phyloP scores from a whole-genome alignment of 495 filamentous ascomycete species.

The Penicillium bialowiezense region DNA sequence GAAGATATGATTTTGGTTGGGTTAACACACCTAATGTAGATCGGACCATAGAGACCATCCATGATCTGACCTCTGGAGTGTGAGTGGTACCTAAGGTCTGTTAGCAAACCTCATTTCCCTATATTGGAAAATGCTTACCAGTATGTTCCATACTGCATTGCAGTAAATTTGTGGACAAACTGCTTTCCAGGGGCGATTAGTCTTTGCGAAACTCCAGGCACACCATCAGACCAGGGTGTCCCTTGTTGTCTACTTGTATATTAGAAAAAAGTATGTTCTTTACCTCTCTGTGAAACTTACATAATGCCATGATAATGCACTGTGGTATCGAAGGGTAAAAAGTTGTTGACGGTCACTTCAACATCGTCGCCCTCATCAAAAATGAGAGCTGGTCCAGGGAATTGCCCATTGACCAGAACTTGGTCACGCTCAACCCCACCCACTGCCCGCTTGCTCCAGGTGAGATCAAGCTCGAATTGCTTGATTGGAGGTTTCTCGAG shows the following conservation, averaged over 20 bases:
- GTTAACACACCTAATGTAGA: constrained; percentile 27
- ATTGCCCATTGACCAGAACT: constrained; percentile 54
- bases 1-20: constrained; percentile 11
- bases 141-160: constrained; percentile 43
- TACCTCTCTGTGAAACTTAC: background rate
- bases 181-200: constrained; percentile 33
- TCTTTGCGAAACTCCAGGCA: constrained; percentile 37
- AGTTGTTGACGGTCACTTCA: constrained; percentile 34
- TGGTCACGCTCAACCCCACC: constrained; percentile 37
- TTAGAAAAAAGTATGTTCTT: no score
- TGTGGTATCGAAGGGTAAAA: constrained; percentile 35
- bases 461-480: constrained; percentile 17
- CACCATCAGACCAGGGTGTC: constrained; percentile 39
- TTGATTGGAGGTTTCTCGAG: background rate
- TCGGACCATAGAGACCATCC: constrained; percentile 44
- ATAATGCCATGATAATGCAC: constrained; percentile 39
- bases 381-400: constrained; percentile 50
- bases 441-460: constrained; percentile 30
- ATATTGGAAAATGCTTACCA: constrained; percentile 22
- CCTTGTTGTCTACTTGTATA: constrained; percentile 10
- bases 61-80: constrained; percentile 37
- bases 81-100: constrained; percentile 31
- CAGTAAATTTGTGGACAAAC: constrained; percentile 40
- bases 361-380: constrained; percentile 56
- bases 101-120: background rate